These are phyloP conservation scores for Saprolegnia diclina DNA, from an alignment of 352 stramenopile species.

Conservation along the genomic window DNA sequence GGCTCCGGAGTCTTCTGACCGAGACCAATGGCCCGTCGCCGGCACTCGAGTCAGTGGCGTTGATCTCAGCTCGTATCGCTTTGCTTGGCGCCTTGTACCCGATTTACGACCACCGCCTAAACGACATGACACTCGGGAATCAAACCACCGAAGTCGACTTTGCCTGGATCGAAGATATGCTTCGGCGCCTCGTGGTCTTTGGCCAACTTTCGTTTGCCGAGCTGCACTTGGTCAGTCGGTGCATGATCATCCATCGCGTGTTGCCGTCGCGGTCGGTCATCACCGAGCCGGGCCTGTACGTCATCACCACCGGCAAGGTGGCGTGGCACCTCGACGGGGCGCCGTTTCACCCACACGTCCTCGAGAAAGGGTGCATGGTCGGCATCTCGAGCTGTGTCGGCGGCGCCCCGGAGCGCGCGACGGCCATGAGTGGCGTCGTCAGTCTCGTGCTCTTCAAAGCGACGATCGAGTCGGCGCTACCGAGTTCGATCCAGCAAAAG, in stretches of 20 bases:
- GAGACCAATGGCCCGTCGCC: neutral
- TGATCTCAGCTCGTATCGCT: conserved; percentile 7
- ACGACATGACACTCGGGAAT: conserved; percentile 15
- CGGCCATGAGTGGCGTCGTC: conserved; percentile 7
- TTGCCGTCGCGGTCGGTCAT: neutral
- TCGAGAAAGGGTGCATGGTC: conserved; percentile 24
- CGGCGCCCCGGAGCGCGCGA: neutral
- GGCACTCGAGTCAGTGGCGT: neutral
- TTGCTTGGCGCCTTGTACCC: conserved; percentile 15
- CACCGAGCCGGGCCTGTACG: conserved; percentile 9
- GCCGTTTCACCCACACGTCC: neutral
- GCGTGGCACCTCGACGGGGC: conserved; percentile 4
- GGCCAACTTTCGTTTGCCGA: conserved; percentile 4
- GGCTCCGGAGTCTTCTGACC: neutral
- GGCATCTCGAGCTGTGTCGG: neutral
- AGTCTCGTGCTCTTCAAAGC: neutral
- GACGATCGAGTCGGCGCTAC: neutral
- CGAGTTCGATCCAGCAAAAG: neutral
- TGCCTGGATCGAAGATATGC: conserved; percentile 23
- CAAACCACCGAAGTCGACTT: conserved; percentile 17
- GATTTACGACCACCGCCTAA: conserved; percentile 7
- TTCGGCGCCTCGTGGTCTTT: conserved; percentile 18
- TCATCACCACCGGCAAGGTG: conserved; percentile 22
- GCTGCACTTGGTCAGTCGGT: conserved; percentile 14
- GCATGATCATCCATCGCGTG: conserved; percentile 3